Conservation (phyloP, 805 yeast species). For the Cyberlindnera saturnus region DNA sequence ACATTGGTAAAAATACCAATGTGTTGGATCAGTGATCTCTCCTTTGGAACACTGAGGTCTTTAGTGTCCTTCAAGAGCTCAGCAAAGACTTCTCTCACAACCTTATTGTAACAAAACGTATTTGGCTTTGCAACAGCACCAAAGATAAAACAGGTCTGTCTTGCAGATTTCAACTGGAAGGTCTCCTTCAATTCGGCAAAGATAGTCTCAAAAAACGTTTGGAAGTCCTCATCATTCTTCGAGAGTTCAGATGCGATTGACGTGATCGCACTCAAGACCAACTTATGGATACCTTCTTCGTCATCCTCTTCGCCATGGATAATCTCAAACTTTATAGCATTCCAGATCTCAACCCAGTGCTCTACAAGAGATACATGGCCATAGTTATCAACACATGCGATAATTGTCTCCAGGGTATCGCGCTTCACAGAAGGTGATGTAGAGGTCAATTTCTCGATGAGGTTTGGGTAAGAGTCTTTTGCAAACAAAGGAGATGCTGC, state of each 20-base stretch:
- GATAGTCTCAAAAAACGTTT: slow-evolving; percentile 34
- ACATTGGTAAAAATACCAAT: slow-evolving; percentile 53
- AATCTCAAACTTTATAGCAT: slow-evolving; percentile 83
- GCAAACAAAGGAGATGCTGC: slow-evolving; percentile 59
- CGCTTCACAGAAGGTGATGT: slow-evolving; percentile 66
- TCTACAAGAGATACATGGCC: slow-evolving; percentile 41
- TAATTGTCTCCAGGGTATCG: slow-evolving; percentile 65
- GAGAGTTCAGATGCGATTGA: slow-evolving; percentile 36
- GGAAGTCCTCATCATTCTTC: slow-evolving; percentile 26
- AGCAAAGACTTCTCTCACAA: slow-evolving; percentile 43
- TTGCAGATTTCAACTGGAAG: slow-evolving; percentile 44
- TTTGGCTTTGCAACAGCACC: slow-evolving; percentile 49
- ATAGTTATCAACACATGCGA: slow-evolving; percentile 49
- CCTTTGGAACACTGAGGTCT: slow-evolving; percentile 44
- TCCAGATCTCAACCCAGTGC: slow-evolving; percentile 77
- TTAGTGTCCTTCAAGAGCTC: slow-evolving; percentile 31
- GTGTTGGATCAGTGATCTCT: slow-evolving; percentile 53
- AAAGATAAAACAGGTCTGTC: slow-evolving; percentile 58
- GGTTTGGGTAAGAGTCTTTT: slow-evolving; percentile 66
- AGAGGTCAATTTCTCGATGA: slow-evolving; percentile 74
- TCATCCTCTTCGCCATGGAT: slow-evolving; percentile 62
- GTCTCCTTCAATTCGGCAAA: slow-evolving; percentile 49
- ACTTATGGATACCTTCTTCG: slow-evolving; percentile 34
- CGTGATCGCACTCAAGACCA: slow-evolving; percentile 39
- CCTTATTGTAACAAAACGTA: slow-evolving; percentile 37